Base-by-base conservation (phyloP, 805 yeast species). In the Vanderwaltozyma verrucispora region DNA sequence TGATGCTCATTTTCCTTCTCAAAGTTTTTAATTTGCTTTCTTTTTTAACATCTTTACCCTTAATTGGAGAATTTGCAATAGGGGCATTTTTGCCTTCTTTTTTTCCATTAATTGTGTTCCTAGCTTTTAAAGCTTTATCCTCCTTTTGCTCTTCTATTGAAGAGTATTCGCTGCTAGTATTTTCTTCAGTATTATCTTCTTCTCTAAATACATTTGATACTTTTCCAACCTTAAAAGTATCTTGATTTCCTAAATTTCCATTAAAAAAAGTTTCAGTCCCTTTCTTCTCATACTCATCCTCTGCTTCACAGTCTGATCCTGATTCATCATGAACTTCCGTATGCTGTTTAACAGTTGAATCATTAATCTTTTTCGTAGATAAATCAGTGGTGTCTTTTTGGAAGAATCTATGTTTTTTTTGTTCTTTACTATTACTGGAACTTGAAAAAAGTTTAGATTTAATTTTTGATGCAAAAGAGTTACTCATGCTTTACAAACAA, bases 1-100 rank as follows among this genome's bases (percentile, higher is more conserved):
- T 33, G 2, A 36, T 27, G n/a, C 32, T 36, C 18, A 32, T 32
- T 32, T 37, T 37, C 18, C 32, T 37, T 26, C 25, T 32, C 10
- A 32, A 32, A 16, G 19, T 32, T 28, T 28, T 25, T n/a, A 32
- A 23, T 24, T 32, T 32, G 11, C 27, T 29, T 7, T 6, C 17
- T 35, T 35, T 35, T 5, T 21, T 21, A 21, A 9, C 9, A 7
- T 21, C 9, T 21, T 21, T 11, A 12, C 14, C n/a, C n/a, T n/a
- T n/a, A n/a, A n/a, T n/a, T n/a, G n/a, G n/a, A n/a, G n/a, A n/a
- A n/a, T n/a, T n/a, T n/a, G n/a, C n/a, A n/a, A n/a, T n/a, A n/a
- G n/a, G n/a, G n/a, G n/a, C n/a, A n/a, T n/a, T n/a, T n/a, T n/a
- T n/a, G n/a, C n/a, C n/a, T n/a, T n/a, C n/a, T n/a, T n/a, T n/a